Percentiles rank a stretch among this genome's conserved stretches.
Evolutionary conservation across 805 yeast genomes (phyloP).

Genomic region (Wickerhamiella lipophila): DNA sequence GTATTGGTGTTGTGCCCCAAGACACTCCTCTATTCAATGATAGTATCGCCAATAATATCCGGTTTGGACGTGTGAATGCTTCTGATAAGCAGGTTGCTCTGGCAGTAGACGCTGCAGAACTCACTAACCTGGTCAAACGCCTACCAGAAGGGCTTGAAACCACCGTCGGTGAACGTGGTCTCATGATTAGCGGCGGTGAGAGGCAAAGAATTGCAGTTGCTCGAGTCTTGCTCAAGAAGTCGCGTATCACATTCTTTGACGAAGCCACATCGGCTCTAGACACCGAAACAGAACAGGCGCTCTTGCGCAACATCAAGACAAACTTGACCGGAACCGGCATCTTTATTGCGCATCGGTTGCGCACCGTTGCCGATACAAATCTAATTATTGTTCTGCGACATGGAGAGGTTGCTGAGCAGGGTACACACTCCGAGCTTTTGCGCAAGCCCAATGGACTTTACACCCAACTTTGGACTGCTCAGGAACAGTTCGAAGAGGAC

Average conservation of each 20-base stretch:
- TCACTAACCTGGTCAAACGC: conserved; percentile 47
- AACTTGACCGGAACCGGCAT: conserved; percentile 60
- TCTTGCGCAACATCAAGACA: conserved; percentile 57
- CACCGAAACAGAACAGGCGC: conserved; percentile 85
- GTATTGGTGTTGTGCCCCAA: conserved; percentile 91
- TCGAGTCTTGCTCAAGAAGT: conserved; percentile 67
- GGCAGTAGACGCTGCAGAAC: conserved; percentile 58
- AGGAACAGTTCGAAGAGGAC: conserved; percentile 50
- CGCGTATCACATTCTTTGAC: conserved; percentile 88
- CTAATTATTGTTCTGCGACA: conserved; percentile 74
- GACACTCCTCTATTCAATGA: conserved; percentile 94
- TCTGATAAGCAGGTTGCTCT: conserved; percentile 53
- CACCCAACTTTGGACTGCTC: conserved; percentile 78
- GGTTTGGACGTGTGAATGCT: conserved; percentile 71
- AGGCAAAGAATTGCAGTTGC: conserved; percentile 93
- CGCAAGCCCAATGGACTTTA: conserved; percentile 48
- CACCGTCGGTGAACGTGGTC: conserved; percentile 87
- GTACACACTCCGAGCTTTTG: conserved; percentile 59
- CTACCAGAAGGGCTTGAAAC: conserved; percentile 79
- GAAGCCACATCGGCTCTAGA: conserved; percentile 94
- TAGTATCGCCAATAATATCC: conserved; percentile 70
- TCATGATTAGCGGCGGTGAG: conserved; percentile 99
- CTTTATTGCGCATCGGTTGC: conserved; percentile 83
- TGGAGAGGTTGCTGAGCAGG: conserved; percentile 79
- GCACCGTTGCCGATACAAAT: conserved; percentile 89